Evolutionary conservation across 371 early-diverging fungal species (phyloP).

Genomic region (Saksenaea vasiformis): DNA sequence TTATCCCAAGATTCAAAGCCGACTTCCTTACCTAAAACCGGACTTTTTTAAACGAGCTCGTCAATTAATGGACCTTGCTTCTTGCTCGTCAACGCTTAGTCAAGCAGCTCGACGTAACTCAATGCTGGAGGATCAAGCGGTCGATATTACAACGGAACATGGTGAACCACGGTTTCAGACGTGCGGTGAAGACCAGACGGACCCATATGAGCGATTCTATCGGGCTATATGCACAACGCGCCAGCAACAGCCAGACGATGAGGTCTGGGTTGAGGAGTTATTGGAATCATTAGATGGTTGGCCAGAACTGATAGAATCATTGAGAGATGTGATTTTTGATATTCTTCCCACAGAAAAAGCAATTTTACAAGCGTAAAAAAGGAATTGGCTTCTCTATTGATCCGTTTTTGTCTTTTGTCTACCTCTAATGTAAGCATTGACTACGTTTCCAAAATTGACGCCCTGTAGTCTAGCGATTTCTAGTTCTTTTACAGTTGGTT

Average conservation of each 20-base stretch:
- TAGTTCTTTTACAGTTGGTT: constrained; percentile 61
- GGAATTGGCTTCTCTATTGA: neutral
- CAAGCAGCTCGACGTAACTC: constrained; percentile 40
- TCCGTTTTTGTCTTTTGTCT: neutral
- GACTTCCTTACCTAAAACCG: constrained; percentile 28
- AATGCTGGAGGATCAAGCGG: constrained; percentile 27
- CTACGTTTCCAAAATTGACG: constrained; percentile 53
- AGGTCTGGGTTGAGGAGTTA: constrained; percentile 33
- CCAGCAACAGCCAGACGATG: constrained; percentile 46
- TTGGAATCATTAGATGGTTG: constrained; percentile 37
- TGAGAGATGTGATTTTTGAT: constrained; percentile 27
- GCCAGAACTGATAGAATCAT: constrained; percentile 41
- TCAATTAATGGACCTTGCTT: constrained; percentile 33
- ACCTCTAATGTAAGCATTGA: constrained; percentile 21
- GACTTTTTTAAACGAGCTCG: constrained; percentile 42
- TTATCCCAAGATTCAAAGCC: constrained; percentile 31
- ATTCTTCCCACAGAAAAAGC: neutral
- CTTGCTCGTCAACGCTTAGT: constrained; percentile 22
- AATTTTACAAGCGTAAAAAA: neutral
- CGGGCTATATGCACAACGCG: constrained; percentile 31
- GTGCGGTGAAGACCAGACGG: constrained; percentile 18
- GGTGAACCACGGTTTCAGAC: constrained; percentile 23
- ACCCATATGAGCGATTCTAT: constrained; percentile 20
- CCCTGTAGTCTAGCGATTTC: constrained; percentile 63
- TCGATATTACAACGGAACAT: constrained; percentile 4